Base-by-base conservation (phyloP, 495 filamentous ascomycete species). In the Viridothelium virens region DNA sequence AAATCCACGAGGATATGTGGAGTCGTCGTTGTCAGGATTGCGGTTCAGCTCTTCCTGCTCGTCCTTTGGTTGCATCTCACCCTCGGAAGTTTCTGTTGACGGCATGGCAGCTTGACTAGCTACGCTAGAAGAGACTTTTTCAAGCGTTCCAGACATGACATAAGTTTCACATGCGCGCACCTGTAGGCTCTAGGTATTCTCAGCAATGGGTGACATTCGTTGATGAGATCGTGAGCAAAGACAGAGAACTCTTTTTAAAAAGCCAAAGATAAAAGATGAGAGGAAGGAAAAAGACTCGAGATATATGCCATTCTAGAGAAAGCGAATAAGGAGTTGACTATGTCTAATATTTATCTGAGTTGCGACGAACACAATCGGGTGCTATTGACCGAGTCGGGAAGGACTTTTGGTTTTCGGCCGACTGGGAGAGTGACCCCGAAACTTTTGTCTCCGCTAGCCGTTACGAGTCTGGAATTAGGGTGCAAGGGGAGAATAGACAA, bases 1-100 rank as follows among this genome's bases (percentile, higher is more conserved):
- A 7, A 59, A n/a, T 59, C 53, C 53, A 34, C 36, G 18, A 14
- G 53, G 53, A 59, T 59, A 59, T 59, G 33, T 59, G 7, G 18
- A 33, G 53, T 59, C 53, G 53, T 59, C 53, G 18, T 59, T 31
- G 31, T 59, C 53, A 10, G 18, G 25, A 34, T 33, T 59, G 7
- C 36, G 33, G 18, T 59, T 31, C 31, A 59, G 25, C 7, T 59
- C 53, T 33, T 53, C 48, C 16, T 14, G 9, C 48, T 53, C 48
- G n/a, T 59, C 53, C 36, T 59, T 59, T 33, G 53, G 7, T 18
- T 33, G 18, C 18, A 14, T 18, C 36, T 11, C 53, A 7, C 3
- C 18, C 53, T 59, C 53, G 7, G 53, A 59, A 3, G 4, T 18
- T 4, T 33, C 31, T 9, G 6, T 5, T 3, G 53, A 33, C 7